Conservation (phyloP, 139 green algal species). For the Chlorella sp. region DNA sequence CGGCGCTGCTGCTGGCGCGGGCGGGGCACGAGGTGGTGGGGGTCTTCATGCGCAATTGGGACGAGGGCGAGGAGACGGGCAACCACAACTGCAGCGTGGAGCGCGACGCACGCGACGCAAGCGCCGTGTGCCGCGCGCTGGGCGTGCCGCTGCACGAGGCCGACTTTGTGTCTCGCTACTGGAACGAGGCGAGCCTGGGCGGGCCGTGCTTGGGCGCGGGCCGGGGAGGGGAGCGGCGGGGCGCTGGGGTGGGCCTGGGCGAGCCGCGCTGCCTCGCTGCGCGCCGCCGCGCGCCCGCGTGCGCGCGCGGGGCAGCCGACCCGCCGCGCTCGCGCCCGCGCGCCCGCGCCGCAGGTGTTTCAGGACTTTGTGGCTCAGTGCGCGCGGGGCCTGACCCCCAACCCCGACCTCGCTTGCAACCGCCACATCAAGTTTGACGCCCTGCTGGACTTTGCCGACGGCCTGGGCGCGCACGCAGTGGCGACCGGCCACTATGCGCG, state of each 20-base stretch:
- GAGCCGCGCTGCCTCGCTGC: no score
- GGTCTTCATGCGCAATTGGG: constrained; percentile 87
- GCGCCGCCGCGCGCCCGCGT: no score
- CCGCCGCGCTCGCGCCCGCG: no score
- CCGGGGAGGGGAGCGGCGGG: no score
- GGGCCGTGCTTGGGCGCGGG: no score
- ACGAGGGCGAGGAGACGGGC: constrained; percentile 71
- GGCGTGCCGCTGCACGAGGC: constrained; percentile 68
- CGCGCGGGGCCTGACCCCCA: constrained; percentile 70
- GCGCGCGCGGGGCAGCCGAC: no score
- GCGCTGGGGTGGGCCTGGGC: no score
- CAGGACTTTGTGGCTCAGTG: constrained; percentile 58
- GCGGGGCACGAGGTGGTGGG: constrained; percentile 60
- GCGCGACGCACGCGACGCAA: constrained; percentile 35
- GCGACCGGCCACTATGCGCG: constrained; percentile 82
- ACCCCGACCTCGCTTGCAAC: constrained; percentile 90
- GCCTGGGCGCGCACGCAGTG: constrained; percentile 54
- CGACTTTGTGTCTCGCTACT: constrained; percentile 79
- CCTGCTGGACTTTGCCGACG: constrained; percentile 49
- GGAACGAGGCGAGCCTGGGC: constrained; percentile 44
- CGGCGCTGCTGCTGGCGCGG: constrained; percentile 62
- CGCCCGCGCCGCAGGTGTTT: constrained; percentile 74
- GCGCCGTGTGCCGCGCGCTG: constrained; percentile 52
- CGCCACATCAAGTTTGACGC: constrained; percentile 83
- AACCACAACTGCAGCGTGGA: constrained; percentile 57